Evolutionary conservation across 805 yeast genomes (phyloP).

Genomic region (Cyberlindnera japonica): DNA sequence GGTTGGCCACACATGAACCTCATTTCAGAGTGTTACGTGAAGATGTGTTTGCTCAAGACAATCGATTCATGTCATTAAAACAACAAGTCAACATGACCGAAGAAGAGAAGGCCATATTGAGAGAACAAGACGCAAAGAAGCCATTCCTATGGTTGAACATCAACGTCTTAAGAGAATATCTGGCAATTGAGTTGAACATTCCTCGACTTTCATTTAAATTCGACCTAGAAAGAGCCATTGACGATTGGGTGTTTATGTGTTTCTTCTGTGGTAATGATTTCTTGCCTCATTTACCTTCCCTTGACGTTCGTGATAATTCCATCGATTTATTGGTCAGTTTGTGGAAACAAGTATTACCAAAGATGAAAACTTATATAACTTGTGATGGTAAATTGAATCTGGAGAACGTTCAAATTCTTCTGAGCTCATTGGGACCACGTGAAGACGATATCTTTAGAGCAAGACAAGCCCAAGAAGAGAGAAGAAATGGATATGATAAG

Average conservation of each 20-base stretch:
- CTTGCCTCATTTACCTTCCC: slow-evolving; percentile 90
- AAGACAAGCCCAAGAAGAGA: slow-evolving; percentile 63
- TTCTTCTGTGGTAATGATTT: slow-evolving; percentile 98
- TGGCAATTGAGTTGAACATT: slow-evolving; percentile 73
- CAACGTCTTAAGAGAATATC: slow-evolving; percentile 80
- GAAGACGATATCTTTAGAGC: slow-evolving; percentile 77
- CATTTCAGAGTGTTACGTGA: slow-evolving; percentile 92
- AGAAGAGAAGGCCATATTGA: slow-evolving; percentile 43
- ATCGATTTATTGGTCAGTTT: slow-evolving; percentile 75
- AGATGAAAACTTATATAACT: slow-evolving; percentile 73
- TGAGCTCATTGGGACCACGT: slow-evolving; percentile 59
- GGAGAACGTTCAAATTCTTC: slow-evolving; percentile 67
- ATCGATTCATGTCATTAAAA: slow-evolving; percentile 38
- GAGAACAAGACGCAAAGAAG: slow-evolving; percentile 44
- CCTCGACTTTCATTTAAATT: slow-evolving; percentile 69
- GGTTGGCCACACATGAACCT: slow-evolving; percentile 97
- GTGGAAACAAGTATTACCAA: slow-evolving; percentile 76
- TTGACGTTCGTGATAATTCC: slow-evolving; percentile 93
- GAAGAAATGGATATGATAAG: slow-evolving; percentile 62
- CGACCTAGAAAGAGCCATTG: slow-evolving; percentile 93
- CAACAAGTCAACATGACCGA: slow-evolving; percentile 58
- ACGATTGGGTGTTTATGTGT: slow-evolving; percentile 99
- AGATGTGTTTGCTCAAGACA: slow-evolving; percentile 82
- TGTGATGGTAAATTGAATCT: slow-evolving; percentile 83
- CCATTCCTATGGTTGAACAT: slow-evolving; percentile 95